Conservation (phyloP, 306 rosid species). For the Vigna radiata region DNA sequence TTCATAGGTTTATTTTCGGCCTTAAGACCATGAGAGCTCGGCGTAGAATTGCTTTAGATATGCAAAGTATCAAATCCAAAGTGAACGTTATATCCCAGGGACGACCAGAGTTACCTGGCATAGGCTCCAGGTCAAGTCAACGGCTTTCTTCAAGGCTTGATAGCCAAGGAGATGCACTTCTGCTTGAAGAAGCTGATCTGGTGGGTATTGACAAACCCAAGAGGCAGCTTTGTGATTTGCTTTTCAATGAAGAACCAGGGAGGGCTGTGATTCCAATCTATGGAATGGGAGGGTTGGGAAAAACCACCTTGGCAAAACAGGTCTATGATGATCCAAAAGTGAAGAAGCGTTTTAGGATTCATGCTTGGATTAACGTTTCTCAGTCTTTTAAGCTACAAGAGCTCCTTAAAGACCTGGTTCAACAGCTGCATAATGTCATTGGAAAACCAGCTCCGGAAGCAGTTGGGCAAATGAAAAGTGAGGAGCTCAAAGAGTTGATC, state of each 20-base stretch:
- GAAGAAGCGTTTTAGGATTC: constrained; percentile 53
- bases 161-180: constrained; percentile 66
- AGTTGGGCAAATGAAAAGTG: constrained; percentile 50
- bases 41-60: constrained; percentile 43
- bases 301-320: constrained; percentile 64
- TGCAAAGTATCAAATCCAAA: constrained; percentile 50
- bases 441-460: constrained; percentile 57
- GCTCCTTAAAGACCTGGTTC: constrained; percentile 54
- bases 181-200: constrained; percentile 66
- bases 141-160: constrained; percentile 42
- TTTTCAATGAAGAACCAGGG: constrained; percentile 51
- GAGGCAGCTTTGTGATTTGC: constrained; percentile 48
- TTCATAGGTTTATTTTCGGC: background rate
- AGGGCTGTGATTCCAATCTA: constrained; percentile 52
- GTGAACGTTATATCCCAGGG: constrained; percentile 40
- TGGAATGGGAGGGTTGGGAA: constrained; percentile 72
- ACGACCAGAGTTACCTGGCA: constrained; percentile 39
- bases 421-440: constrained; percentile 52
- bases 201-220: constrained; percentile 69
- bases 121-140: constrained; percentile 23
- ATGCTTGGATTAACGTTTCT: constrained; percentile 61
- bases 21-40: constrained; percentile 42
- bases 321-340: constrained; percentile 59
- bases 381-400: constrained; percentile 45
- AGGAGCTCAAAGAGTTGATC: constrained; percentile 44